phyloP scores from a whole-genome alignment of 441 rosid genomes.

The Erodium trifolium region DNA sequence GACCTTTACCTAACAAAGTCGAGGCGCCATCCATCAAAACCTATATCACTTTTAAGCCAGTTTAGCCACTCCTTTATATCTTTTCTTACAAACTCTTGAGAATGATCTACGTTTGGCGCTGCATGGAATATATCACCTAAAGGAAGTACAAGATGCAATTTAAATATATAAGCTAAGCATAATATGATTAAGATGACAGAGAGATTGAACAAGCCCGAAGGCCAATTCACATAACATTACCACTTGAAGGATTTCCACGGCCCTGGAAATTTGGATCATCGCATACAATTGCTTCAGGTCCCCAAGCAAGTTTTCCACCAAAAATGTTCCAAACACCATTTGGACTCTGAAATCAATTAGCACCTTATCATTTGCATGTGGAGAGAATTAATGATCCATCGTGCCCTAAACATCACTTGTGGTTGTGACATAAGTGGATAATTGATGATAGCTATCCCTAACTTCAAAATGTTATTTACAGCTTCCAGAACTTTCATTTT shows the following conservation, averaged over 20 bases:
- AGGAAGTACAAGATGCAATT: constrained; percentile 7
- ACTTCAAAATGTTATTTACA: too few relatives aligned
- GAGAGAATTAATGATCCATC: not conserved
- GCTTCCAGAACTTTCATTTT: too few relatives aligned
- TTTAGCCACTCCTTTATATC: constrained; percentile 42
- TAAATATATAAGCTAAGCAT: constrained; percentile 1
- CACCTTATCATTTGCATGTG: not conserved
- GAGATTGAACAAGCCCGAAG: constrained; percentile 2
- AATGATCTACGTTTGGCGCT: constrained; percentile 44
- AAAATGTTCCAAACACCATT: constrained; percentile 49
- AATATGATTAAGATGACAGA: not conserved
- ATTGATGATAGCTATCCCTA: too few relatives aligned
- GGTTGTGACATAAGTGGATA: not conserved
- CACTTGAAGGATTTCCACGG: constrained; percentile 46
- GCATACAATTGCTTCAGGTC: constrained; percentile 51
- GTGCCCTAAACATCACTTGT: constrained; percentile 2
- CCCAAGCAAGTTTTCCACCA: constrained; percentile 51
- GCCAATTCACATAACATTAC: constrained; percentile 17
- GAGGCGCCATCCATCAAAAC: constrained; percentile 49
- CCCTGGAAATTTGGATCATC: constrained; percentile 51
- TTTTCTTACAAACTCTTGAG: constrained; percentile 38
- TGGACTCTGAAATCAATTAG: constrained; percentile 33
- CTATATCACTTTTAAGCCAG: constrained; percentile 37
- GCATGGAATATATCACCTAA: constrained; percentile 46
- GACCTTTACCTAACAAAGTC: constrained; percentile 39